Evolutionary conservation across 1,284 basidiomycete genomes (phyloP), one percentile per base, ranked within the genome.

Genomic region (Cryptococcus sp.): DNA sequence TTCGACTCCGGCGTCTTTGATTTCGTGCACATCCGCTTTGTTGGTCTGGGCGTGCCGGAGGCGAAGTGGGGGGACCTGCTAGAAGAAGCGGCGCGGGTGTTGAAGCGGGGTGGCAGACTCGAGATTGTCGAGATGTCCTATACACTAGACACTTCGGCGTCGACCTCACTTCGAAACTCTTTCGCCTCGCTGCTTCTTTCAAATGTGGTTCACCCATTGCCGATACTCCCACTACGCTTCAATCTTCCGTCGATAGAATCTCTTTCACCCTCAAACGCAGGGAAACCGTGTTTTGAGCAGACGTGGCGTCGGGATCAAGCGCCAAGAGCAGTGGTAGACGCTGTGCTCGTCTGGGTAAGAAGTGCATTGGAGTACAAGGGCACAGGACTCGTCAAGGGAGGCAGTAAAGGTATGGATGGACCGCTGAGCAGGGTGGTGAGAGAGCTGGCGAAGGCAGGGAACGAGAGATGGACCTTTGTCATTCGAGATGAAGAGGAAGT

Each of bases 101-200:
- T 78, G n/a, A 65, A 66, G 39, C 68, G 62, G 13, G 76, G 73
- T 0, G 78, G 77, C 2, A 66, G 73, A n/a, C 56, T 79, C 20
- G 78, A 78, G 68, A 74, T 78, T 44, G 69, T 77, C 57, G 78
- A 79, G 46, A 75, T 68, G 54, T 66, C 65, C 10, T 68, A 72
- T 56, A 56, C 58, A n/a, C 64, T 75, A 1, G 72, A 74, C 0
- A 34, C 62, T 0, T 46, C 52, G 2, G 55, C 65, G 0, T 64
- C 72, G 0, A 46, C 62, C 1, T 64, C 69, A 1, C 55, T 74
- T 3, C 55, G 47, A 11, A 68, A 70, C 34, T 63, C 68, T 0
- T 77, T 74, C 58, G 57, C 69, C 0, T 69, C 69, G 15, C 61
- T 71, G 37, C 64, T 78, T 11, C 58, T 69, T 1, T 57, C 70